A percentile compares a stretch with the other conserved stretches of the same genome.
Evolutionary conservation across 345 rosid genomes (phyloP).

Genomic region (Chamaenerion angustifolium): DNA sequence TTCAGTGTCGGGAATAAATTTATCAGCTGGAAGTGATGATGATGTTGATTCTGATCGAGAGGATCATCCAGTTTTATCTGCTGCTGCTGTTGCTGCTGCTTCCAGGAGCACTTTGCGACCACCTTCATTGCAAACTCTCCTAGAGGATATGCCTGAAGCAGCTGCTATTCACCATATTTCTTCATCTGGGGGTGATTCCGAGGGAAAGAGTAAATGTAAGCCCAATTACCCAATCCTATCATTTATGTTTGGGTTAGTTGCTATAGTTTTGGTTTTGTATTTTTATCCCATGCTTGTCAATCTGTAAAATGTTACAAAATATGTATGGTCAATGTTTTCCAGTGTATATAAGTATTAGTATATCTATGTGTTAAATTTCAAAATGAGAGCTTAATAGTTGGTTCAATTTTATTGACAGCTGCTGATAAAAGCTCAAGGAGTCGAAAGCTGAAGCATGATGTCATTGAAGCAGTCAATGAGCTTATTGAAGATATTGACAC

Average conservation of each 20-base stretch:
- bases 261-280: no score
- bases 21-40: constrained; percentile 66
- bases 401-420: constrained; percentile 37
- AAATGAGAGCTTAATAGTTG: background rate
- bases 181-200: constrained; percentile 98
- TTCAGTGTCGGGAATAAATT: constrained; percentile 59
- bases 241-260: background rate
- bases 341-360: no score
- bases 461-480: constrained; percentile 91
- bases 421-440: constrained; percentile 81
- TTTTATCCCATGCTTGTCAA: no score
- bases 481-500: constrained; percentile 77
- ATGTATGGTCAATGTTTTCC: background rate
- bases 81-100: constrained; percentile 87
- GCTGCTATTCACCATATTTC: constrained; percentile 52
- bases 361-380: background rate
- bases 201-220: constrained; percentile 86
- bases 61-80: constrained; percentile 54
- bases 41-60: constrained; percentile 41
- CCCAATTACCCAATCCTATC: constrained; percentile 1
- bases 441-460: constrained; percentile 90
- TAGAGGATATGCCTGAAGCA: constrained; percentile 69
- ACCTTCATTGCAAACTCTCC: constrained; percentile 82
- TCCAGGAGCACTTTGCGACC: constrained; percentile 85
- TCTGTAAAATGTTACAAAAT: background rate